Evolutionary conservation across 2,329 filamentous ascomycete genomes (phyloP).

Genomic region (Monosporascus ibericus): DNA sequence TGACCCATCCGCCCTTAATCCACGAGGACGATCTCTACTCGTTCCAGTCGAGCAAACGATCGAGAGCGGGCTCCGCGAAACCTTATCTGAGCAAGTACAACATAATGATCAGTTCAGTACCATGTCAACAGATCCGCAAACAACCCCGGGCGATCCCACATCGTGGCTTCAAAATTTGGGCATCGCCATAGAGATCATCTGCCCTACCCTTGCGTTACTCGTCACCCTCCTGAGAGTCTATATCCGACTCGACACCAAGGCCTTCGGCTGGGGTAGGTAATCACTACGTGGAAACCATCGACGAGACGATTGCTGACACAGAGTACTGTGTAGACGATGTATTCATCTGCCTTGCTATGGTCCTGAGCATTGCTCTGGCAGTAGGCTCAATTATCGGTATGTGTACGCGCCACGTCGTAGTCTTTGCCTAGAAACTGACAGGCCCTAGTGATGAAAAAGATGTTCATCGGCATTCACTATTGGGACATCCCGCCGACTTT

Average conservation of each 20-base stretch:
- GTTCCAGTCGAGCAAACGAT: constrained; percentile 5
- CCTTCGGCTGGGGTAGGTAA: constrained; percentile 22
- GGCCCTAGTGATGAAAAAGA: constrained; percentile 8
- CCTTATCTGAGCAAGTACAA: constrained; percentile 8
- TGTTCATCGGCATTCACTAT: constrained; percentile 13
- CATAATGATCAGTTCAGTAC: constrained; percentile 4
- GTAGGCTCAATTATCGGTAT: constrained; percentile 11
- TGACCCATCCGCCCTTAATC: neutral
- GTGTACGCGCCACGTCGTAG: neutral
- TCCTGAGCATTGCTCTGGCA: constrained; percentile 10
- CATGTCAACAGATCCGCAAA: constrained; percentile 6
- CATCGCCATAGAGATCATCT: constrained; percentile 26
- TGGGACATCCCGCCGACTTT: constrained; percentile 10
- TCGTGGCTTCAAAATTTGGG: constrained; percentile 15
- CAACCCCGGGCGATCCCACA: constrained; percentile 8
- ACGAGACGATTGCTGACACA: neutral
- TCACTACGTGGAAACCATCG: neutral
- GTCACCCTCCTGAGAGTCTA: constrained; percentile 21
- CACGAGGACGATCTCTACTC: constrained; percentile 9
- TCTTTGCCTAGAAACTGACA: neutral
- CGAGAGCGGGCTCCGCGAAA: constrained; percentile 2
- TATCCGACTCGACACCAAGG: constrained; percentile 22
- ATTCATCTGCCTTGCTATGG: constrained; percentile 20
- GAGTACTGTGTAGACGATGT: constrained; percentile 16
- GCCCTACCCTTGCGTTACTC: constrained; percentile 24